A percentile compares a stretch with the other conserved stretches of the same genome.
phyloP scores from a whole-genome alignment of 352 stramenopile species.

The Globisporangium megalacanthum region DNA sequence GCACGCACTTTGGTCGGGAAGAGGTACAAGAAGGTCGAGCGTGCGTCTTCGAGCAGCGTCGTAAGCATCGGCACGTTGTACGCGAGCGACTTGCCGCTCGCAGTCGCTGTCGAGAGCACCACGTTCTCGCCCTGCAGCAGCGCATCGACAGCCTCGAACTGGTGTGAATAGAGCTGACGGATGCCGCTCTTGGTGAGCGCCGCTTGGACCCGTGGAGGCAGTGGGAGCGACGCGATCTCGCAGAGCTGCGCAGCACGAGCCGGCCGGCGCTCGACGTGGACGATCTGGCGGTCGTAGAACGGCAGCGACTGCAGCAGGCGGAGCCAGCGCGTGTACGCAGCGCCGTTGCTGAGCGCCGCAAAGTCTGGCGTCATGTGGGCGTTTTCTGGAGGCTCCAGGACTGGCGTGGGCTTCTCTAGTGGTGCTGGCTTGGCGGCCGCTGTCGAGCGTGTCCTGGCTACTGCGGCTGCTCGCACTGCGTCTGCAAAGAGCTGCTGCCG shows the following conservation, averaged over 20 bases:
- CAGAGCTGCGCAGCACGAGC: constrained; percentile 39
- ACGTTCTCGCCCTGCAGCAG: constrained; percentile 86
- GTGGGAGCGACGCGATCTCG: constrained; percentile 24
- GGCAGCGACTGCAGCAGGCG: constrained; percentile 43
- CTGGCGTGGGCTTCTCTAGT: too few species aligned
- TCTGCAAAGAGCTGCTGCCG: constrained; percentile 49
- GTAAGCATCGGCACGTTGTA: constrained; percentile 94
- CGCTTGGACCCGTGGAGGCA: constrained; percentile 30
- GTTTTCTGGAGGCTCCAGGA: neutral
- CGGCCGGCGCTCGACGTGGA: constrained; percentile 62
- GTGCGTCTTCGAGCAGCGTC: constrained; percentile 43
- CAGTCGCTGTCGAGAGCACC: constrained; percentile 94
- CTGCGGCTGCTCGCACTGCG: constrained; percentile 18
- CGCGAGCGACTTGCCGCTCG: constrained; percentile 95
- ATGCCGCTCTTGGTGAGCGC: constrained; percentile 51
- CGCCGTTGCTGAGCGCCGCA: neutral
- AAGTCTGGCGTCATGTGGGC: neutral
- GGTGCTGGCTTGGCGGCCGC: too few species aligned
- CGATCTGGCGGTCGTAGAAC: constrained; percentile 72
- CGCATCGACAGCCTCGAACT: constrained; percentile 85
- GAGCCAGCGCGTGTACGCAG: constrained; percentile 30
- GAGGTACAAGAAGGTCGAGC: constrained; percentile 88
- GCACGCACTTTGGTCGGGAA: constrained; percentile 93
- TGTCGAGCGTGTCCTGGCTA: too few species aligned
- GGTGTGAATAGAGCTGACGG: constrained; percentile 90